Conservation (phyloP, 176 grass and related monocot species). For the Triticum urartu region DNA sequence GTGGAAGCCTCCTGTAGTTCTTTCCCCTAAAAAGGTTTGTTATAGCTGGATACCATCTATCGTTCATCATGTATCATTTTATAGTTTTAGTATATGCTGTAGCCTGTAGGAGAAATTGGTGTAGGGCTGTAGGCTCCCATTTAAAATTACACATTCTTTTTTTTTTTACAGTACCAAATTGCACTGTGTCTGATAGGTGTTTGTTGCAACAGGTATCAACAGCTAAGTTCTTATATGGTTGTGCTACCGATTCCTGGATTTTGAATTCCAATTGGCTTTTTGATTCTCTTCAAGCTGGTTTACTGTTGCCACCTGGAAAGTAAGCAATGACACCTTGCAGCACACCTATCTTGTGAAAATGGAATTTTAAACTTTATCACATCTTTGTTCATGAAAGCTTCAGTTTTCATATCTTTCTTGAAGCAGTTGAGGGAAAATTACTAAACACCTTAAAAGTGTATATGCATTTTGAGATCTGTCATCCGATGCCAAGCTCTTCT, state of each 20-base stretch:
- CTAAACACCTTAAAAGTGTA: neutral
- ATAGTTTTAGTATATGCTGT: slow-evolving; percentile 3
- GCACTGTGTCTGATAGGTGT: neutral
- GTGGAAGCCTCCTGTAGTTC: slow-evolving; percentile 63
- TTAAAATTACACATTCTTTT: slow-evolving; percentile 6
- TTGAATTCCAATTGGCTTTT: slow-evolving; percentile 68
- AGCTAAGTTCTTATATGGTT: slow-evolving; percentile 86
- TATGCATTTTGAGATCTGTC: neutral
- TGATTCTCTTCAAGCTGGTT: slow-evolving; percentile 63
- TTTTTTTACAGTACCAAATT: neutral
- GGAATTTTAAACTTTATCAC: neutral
- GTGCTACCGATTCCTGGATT: slow-evolving; percentile 72
- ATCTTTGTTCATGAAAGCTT: slow-evolving; percentile 18
- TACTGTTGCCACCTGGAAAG: slow-evolving; percentile 58
- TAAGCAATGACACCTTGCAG: slow-evolving; percentile 35
- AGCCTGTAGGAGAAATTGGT: neutral
- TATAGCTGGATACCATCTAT: neutral
- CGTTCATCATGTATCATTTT: neutral
- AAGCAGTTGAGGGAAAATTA: slow-evolving; percentile 1
- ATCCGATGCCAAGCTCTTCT: slow-evolving; percentile 3
- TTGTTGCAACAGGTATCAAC: slow-evolving; percentile 68
- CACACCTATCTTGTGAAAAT: slow-evolving; percentile 7
- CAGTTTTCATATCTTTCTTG: slow-evolving; percentile 17
- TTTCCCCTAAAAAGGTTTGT: slow-evolving; percentile 85
- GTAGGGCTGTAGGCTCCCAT: neutral